Evolutionary conservation across 495 filamentous ascomycete genomes (phyloP).

Genomic region (Penicillium flavigenum): DNA sequence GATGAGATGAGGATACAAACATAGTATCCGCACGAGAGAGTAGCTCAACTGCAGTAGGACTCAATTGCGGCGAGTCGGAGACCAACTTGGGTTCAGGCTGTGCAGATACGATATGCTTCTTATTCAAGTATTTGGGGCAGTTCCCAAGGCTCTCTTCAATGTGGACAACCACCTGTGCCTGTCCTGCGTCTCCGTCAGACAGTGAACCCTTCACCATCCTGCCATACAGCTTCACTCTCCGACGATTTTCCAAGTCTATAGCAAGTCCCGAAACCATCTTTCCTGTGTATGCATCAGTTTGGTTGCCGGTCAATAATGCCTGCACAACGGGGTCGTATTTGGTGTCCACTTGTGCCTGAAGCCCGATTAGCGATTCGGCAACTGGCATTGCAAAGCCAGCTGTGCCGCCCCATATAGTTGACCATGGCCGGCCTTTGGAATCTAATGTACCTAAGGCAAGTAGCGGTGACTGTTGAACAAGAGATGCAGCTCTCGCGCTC

Average conservation of each 20-base stretch:
- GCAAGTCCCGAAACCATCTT: slow-evolving; percentile 60
- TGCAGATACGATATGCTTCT: slow-evolving; percentile 59
- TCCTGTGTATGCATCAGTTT: slow-evolving; percentile 28
- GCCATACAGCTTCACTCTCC: slow-evolving; percentile 67
- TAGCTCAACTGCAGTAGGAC: slow-evolving; percentile 53
- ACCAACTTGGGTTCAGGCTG: slow-evolving; percentile 52
- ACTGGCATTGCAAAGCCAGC: slow-evolving; percentile 61
- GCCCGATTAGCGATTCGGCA: slow-evolving; percentile 55
- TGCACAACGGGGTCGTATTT: slow-evolving; percentile 64
- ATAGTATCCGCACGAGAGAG: slow-evolving; percentile 69
- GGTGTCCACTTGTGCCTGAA: slow-evolving; percentile 57
- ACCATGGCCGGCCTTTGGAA: slow-evolving; percentile 64
- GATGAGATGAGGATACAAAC: slow-evolving; percentile 67
- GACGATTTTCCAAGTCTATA: slow-evolving; percentile 65
- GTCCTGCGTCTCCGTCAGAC: slow-evolving; percentile 23
- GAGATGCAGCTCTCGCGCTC: slow-evolving; percentile 49
- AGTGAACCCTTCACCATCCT: slow-evolving; percentile 59
- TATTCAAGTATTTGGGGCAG: slow-evolving; percentile 83
- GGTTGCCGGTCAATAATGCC: slow-evolving; percentile 45
- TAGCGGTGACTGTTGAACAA: slow-evolving; percentile 57
- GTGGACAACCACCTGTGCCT: slow-evolving; percentile 64
- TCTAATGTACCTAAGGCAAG: slow-evolving; percentile 72
- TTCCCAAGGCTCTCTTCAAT: slow-evolving; percentile 72
- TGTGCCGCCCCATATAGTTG: slow-evolving; percentile 71
- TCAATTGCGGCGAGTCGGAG: slow-evolving; percentile 43